Base-by-base conservation (phyloP, 2,329 filamentous ascomycete species). In the Furcasterigmium furcatum region DNA sequence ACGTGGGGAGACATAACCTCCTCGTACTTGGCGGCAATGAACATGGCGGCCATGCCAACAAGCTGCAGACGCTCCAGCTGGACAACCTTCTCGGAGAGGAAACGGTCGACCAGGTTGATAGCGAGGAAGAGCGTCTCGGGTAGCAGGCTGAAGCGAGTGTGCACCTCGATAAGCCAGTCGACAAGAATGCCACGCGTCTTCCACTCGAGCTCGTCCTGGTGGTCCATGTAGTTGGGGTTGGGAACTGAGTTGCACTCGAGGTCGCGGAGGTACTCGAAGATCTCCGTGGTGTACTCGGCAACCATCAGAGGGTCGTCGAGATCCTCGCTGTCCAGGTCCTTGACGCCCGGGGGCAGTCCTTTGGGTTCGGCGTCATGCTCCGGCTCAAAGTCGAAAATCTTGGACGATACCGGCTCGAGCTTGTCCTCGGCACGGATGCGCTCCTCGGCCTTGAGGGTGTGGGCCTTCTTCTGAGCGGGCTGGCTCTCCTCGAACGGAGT, bases 1-100 rank as follows among this genome's bases (percentile, higher is more conserved):
- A 99, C 91, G 57, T 97, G 92, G 38, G 94, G 94, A 10, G 94
- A 97, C 42, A 99, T 80, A 41, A 99, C 91, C 66, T 99, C 94
- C 70, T 99, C 92, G 65, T 97, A 99, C 74, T 99, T 99, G 61
- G 92, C 95, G 12, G 94, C 94, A 61, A 97, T 96, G 74, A 97
- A 97, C 94, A 99, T 97, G 67, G 92, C 94, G 20, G 94, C 96
- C 60, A 97, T 91, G 60, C 94, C 94, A 47, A 99, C 94, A 9
- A 99, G 80, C 70, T 99, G 94, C 6, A 99, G 84, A 51, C 91
- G 91, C 66, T 97, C 92, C 39, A 99, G 84, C 70, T 95, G 90
- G 38, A 99, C 94, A 25, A 96, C 87, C 75, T 97, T 96, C 61
- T 85, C 83, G 0, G 92, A 96, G 39, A 99, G 81, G 75, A 97